phyloP scores from a whole-genome alignment of 768 basidiomycete species.

The Russula foetens region DNA sequence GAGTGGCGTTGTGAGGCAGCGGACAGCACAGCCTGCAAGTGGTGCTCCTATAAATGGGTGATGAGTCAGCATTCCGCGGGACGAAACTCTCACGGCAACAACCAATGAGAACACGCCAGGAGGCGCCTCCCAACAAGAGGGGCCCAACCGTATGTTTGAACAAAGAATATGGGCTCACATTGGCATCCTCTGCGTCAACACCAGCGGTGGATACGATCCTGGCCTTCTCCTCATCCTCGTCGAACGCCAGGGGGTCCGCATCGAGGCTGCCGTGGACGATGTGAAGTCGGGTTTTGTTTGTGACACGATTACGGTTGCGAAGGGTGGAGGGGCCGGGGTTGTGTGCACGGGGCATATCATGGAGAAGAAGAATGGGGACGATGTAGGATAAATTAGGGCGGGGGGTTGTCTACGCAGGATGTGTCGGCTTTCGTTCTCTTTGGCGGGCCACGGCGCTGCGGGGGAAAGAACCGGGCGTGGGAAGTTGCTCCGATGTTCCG shows the following conservation, averaged over 20 bases:
- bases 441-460: conserved; percentile 22
- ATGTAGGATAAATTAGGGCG: conserved; percentile 22
- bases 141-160: conserved; percentile 30
- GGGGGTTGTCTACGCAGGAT: conserved; percentile 17
- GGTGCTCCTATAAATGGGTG: conserved; percentile 39
- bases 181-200: conserved; percentile 89
- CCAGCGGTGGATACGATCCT: conserved; percentile 74
- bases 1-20: conserved; percentile 45
- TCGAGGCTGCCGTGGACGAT: conserved; percentile 77
- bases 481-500: conserved; percentile 18
- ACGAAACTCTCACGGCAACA: conserved; percentile 34
- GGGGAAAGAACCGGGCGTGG: conserved; percentile 20
- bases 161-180: conserved; percentile 50
- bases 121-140: conserved; percentile 35
- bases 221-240: conserved; percentile 83
- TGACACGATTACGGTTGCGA: conserved; percentile 84
- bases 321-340: conserved; percentile 70
- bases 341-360: conserved; percentile 84
- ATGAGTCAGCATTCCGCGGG: conserved; percentile 51
- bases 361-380: conserved; percentile 40
- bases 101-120: conserved; percentile 45
- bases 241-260: conserved; percentile 68
- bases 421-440: conserved; percentile 19
- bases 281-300: conserved; percentile 86
- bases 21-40: conserved; percentile 49